Base-by-base conservation (phyloP, 345 rosid genomes). In the Eucalyptus dawsonii region DNA sequence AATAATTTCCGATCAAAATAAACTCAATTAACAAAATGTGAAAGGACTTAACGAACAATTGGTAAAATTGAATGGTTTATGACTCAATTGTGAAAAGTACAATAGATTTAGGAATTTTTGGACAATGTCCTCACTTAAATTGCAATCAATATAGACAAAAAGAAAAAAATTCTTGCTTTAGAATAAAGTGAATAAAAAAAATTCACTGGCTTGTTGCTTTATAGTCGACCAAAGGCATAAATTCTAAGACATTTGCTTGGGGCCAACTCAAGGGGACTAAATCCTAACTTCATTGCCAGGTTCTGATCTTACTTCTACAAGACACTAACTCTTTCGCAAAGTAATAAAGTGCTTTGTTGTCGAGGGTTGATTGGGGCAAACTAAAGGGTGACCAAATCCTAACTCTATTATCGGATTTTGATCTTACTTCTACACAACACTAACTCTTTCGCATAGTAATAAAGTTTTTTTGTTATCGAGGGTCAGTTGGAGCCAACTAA, bases 11-110 rank as follows among this genome's bases (percentile, higher is more conserved):
- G 0, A 56, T 22, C 3, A 56, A 56, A 56, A 56, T 56, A 24
- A 2, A 56, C 13, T 56, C 29, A 24, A 56, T 56, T 24, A 22
- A 24, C 0, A 56, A 56, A 56, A 56, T 56, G 29, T 24, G 0
- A 24, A 56, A 24, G 0, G 12, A 24, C 1, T 56, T 56, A 56
- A 10, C 0, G 0, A 0, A 22, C 27, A 0, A 22, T 54, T 56
- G 27, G 6, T 56, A 56, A 22, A 22, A 56, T 56, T 56, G 3
- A 56, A 24, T 56, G 13, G 29, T 56, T 56, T 21, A 56, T 56
- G 13, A 56, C 62, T 22, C 6, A 56, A 21, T 56, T 24, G 1
- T 21, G 29, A 56, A 56, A 56, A 24, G 29, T 56, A 56, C 27
- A 22, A 56, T 0, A 24, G 2, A 10, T 56, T 22, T 56, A 24